Conservation (phyloP, 2,329 filamentous ascomycete genomes). For the Pseudogymnoascus sp. region DNA sequence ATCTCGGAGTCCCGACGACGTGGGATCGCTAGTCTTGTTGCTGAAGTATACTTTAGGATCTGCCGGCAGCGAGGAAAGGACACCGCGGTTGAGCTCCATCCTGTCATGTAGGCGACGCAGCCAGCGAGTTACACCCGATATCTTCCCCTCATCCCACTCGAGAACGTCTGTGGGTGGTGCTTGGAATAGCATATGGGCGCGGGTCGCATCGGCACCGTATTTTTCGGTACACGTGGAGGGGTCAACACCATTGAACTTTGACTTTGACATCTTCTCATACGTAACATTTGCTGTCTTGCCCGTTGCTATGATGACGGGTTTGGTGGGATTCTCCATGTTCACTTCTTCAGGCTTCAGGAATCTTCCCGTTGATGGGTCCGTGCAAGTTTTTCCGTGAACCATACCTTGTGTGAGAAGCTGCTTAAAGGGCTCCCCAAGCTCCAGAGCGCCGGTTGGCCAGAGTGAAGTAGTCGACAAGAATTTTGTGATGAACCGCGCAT, state of each 20-base stretch:
- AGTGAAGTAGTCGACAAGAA: conserved; percentile 58
- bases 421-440: conserved; percentile 65
- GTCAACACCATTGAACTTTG: conserved; percentile 86
- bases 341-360: conserved; percentile 74
- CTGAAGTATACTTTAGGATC: conserved; percentile 23
- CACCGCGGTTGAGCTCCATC: conserved; percentile 31
- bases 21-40: conserved; percentile 24
- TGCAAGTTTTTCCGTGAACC: conserved; percentile 82
- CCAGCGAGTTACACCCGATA: conserved; percentile 76
- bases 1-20: conserved; percentile 20
- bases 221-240: conserved; percentile 63
- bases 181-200: conserved; percentile 84
- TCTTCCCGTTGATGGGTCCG: conserved; percentile 64
- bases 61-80: conserved; percentile 9
- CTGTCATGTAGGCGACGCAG: conserved; percentile 59
- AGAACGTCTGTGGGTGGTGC: conserved; percentile 77
- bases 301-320: conserved; percentile 56
- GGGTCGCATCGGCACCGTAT: conserved; percentile 75
- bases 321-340: conserved; percentile 48
- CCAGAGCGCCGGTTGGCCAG: conserved; percentile 36
- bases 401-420: conserved; percentile 83
- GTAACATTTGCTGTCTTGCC: conserved; percentile 53
- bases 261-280: conserved; percentile 93
- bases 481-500: conserved; percentile 85
- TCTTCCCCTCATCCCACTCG: conserved; percentile 81